Percentiles rank a stretch among this genome's conserved stretches.
These are phyloP conservation scores for Alectoria sarmentosa DNA, from an alignment of 495 filamentous ascomycete genomes.

Conservation along the genomic window DNA sequence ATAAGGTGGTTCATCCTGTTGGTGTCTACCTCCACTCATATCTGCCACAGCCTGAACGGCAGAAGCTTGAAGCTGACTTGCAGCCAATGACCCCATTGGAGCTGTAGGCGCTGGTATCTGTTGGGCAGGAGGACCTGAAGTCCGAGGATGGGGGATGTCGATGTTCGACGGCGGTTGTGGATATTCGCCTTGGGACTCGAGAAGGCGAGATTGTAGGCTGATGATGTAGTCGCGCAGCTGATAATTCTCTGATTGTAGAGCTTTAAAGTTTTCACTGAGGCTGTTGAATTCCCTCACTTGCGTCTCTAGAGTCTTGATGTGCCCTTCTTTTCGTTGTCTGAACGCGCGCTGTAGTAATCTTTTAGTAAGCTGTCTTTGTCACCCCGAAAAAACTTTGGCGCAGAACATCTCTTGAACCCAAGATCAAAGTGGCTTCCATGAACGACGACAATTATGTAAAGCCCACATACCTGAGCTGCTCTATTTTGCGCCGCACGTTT, in stretches of 20 bases:
- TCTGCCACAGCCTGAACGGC: constrained; percentile 34
- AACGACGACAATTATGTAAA: constrained; percentile 8
- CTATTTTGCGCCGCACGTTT: constrained; percentile 96
- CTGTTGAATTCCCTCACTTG: constrained; percentile 69
- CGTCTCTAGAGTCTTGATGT: constrained; percentile 94
- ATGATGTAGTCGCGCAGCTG: constrained; percentile 86
- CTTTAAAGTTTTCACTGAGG: constrained; percentile 64
- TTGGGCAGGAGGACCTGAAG: constrained; percentile 24
- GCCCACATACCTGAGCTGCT: constrained; percentile 76
- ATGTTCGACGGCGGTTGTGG: constrained; percentile 71
- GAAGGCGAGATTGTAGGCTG: constrained; percentile 77
- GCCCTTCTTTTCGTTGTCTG: constrained; percentile 93
- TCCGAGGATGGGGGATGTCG: constrained; percentile 36
- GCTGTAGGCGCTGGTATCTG: constrained; percentile 31
- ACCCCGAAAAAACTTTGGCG: constrained; percentile 17
- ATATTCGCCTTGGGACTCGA: constrained; percentile 74
- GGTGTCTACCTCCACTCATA: constrained; percentile 30
- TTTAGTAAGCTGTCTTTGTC: constrained; percentile 27
- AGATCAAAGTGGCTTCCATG: constrained; percentile 18
- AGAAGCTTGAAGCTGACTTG: constrained; percentile 34
- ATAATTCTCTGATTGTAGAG: constrained; percentile 80
- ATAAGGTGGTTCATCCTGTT: constrained; percentile 24
- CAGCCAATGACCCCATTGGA: constrained; percentile 32
- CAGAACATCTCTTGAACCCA: constrained; percentile 1
- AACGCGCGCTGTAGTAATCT: constrained; percentile 69